A percentile compares a stretch with the other conserved stretches of the same genome.
phyloP scores from a whole-genome alignment of 2,329 filamentous ascomycete genomes.

The Chaetomium globosum region DNA sequence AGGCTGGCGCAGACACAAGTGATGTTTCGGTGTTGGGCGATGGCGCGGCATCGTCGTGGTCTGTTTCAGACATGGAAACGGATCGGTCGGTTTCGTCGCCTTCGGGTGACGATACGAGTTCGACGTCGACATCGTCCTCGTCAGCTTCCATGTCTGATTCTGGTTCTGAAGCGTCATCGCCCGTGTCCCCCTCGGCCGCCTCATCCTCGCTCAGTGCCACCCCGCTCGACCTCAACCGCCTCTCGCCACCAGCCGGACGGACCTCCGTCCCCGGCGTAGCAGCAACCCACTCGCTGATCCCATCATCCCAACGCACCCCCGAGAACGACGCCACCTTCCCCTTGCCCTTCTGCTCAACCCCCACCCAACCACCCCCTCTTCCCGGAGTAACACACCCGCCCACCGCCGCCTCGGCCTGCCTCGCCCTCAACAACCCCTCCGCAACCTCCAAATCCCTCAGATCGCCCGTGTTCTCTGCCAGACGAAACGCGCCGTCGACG shows the following conservation, averaged over 20 bases:
- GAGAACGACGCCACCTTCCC: slow-evolving; percentile 28
- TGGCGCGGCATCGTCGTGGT: background rate
- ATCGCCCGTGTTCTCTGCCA: slow-evolving; percentile 57
- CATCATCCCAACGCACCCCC: slow-evolving; percentile 44
- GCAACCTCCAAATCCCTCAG: slow-evolving; percentile 58
- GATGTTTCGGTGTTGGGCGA: slow-evolving; percentile 28
- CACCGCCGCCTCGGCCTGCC: background rate
- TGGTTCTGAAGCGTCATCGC: background rate
- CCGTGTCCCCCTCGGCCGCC: background rate
- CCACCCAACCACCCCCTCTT: background rate
- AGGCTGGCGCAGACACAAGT: background rate
- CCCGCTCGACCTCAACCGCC: slow-evolving; percentile 10
- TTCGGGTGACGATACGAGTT: background rate
- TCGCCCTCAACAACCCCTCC: slow-evolving; percentile 45
- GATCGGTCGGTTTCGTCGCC: slow-evolving; percentile 9
- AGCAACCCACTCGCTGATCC: slow-evolving; percentile 46
- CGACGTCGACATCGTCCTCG: background rate
- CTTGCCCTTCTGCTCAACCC: background rate
- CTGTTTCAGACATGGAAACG: slow-evolving; percentile 14
- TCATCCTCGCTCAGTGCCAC: background rate
- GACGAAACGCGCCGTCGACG: slow-evolving; percentile 53
- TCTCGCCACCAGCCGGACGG: background rate
- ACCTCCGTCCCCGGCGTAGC: slow-evolving; percentile 28
- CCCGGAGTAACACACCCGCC: slow-evolving; percentile 5
- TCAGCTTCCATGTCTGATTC: background rate